Evolutionary conservation across 805 yeast genomes (phyloP).

Genomic region (Candida golubevii): DNA sequence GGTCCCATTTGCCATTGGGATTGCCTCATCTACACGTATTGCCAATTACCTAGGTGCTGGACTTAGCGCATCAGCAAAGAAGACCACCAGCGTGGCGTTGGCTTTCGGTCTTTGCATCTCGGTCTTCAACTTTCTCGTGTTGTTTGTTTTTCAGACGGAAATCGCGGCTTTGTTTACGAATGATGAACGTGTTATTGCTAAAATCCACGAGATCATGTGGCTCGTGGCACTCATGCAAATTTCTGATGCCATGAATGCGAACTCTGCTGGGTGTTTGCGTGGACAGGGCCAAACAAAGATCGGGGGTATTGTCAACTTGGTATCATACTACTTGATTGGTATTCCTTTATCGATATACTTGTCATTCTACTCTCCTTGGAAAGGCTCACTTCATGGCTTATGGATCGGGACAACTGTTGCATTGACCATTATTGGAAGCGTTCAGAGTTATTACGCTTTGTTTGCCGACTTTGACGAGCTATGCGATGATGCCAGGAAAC

Average conservation of each 20-base stretch:
- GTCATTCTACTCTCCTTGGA: constrained; percentile 45
- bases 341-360: constrained; percentile 55
- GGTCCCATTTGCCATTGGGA: constrained; percentile 55
- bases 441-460: constrained; percentile 39
- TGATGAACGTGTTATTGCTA: constrained; percentile 51
- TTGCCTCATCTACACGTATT: constrained; percentile 54
- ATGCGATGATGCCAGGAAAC: constrained; percentile 36
- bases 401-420: constrained; percentile 50
- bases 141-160: constrained; percentile 28
- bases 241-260: constrained; percentile 64
- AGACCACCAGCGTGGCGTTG: constrained; percentile 34
- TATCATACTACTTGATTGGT: constrained; percentile 59
- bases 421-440: constrained; percentile 16
- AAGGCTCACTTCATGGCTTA: constrained; percentile 52
- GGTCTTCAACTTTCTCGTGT: constrained; percentile 26
- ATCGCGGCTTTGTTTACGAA: constrained; percentile 50
- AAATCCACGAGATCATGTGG: constrained; percentile 53
- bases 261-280: constrained; percentile 70
- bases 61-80: constrained; percentile 31
- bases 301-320: constrained; percentile 54
- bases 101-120: constrained; percentile 35
- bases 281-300: constrained; percentile 73
- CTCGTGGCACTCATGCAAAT: constrained; percentile 66
- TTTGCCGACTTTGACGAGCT: constrained; percentile 34
- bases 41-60: constrained; percentile 55